Percentiles rank a stretch among this genome's conserved stretches.
phyloP scores from a whole-genome alignment of 192 early-diverging fungal genomes.

The Entomortierella parvispora region DNA sequence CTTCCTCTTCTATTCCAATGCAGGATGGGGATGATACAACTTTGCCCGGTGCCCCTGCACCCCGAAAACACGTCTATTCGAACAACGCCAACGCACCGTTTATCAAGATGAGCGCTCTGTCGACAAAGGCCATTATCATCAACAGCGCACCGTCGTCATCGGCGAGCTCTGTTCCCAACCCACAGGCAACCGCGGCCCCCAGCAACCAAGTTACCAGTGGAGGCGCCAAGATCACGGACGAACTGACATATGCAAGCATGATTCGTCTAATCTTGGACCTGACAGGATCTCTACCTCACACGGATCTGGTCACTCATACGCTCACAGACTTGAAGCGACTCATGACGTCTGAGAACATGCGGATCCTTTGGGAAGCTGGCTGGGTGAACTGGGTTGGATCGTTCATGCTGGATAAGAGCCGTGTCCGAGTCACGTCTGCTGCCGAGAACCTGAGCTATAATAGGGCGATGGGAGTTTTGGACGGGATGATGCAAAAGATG shows the following conservation, averaged over 20 bases:
- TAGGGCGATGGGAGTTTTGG: slow-evolving; percentile 45
- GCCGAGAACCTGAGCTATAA: slow-evolving; percentile 46
- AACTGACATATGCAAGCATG: slow-evolving; percentile 50
- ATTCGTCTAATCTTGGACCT: slow-evolving; percentile 49
- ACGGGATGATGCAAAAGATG: slow-evolving; percentile 57
- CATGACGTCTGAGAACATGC: slow-evolving; percentile 53
- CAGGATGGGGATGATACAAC: background rate
- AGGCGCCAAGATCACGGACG: slow-evolving; percentile 48
- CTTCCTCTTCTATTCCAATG: background rate
- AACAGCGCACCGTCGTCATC: background rate
- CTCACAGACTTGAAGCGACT: slow-evolving; percentile 53
- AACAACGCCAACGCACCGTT: slow-evolving; percentile 23
- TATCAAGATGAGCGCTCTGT: slow-evolving; percentile 29
- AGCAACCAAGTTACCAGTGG: slow-evolving; percentile 17
- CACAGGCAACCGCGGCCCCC: background rate
- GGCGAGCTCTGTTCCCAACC: background rate
- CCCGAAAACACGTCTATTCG: slow-evolving; percentile 18
- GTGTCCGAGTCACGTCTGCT: slow-evolving; percentile 39
- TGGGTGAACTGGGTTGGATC: slow-evolving; percentile 52
- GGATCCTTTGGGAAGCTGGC: slow-evolving; percentile 51
- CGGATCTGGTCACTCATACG: slow-evolving; percentile 51
- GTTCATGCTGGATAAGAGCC: slow-evolving; percentile 38
- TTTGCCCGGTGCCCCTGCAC: background rate
- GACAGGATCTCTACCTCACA: slow-evolving; percentile 33
- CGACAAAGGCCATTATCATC: slow-evolving; percentile 25